Evolutionary conservation across 2,329 filamentous ascomycete genomes (phyloP).

Genomic region (Diplodia corticola): DNA sequence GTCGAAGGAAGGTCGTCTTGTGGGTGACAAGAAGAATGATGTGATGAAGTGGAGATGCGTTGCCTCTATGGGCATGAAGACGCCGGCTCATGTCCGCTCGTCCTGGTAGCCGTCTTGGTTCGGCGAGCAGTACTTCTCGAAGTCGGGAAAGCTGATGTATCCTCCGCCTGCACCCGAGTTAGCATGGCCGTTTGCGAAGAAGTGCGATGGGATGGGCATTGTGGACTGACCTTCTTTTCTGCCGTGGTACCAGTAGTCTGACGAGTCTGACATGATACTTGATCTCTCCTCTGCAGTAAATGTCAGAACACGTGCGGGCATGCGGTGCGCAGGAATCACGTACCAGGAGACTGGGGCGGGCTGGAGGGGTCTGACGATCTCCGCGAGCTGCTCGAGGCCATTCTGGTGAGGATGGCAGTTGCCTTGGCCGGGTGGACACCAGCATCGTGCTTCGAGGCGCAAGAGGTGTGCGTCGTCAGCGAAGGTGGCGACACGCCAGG

Average conservation of each 20-base stretch:
- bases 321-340: neutral
- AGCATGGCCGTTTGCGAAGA: conserved; percentile 34
- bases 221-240: conserved; percentile 39
- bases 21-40: neutral
- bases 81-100: conserved; percentile 1
- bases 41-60: neutral
- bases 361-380: conserved; percentile 28
- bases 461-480: conserved; percentile 43
- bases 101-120: conserved; percentile 15
- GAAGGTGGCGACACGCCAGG: conserved; percentile 44
- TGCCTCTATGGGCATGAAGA: neutral
- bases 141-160: conserved; percentile 74
- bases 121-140: conserved; percentile 61
- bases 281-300: conserved; percentile 31
- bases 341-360: conserved; percentile 22
- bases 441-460: conserved; percentile 43
- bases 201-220: neutral
- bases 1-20: conserved; percentile 11
- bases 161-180: neutral
- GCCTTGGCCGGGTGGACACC: conserved; percentile 44
- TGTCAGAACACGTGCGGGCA: conserved; percentile 7
- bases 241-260: conserved; percentile 40
- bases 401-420: conserved; percentile 45
- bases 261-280: conserved; percentile 38
- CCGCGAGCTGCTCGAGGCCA: conserved; percentile 45